Evolutionary conservation across 805 yeast genomes (phyloP).

Genomic region (Candida mattraensis): DNA sequence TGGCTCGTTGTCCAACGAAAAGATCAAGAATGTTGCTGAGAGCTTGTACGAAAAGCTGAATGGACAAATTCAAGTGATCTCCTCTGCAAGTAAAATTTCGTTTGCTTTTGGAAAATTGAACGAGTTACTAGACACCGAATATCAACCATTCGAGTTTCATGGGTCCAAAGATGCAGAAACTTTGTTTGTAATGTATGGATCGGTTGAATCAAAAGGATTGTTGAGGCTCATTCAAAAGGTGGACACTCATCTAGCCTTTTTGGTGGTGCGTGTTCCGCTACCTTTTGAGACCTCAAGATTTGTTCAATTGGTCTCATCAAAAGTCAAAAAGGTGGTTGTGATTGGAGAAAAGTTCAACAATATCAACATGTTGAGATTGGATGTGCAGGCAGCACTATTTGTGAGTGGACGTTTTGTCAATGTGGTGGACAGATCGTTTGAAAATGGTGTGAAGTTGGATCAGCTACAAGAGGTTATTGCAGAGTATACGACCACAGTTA

Average conservation of each 20-base stretch:
- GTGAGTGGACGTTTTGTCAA: slow-evolving; percentile 44
- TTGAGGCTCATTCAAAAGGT: slow-evolving; percentile 40
- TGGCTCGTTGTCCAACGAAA: slow-evolving; percentile 44
- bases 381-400: slow-evolving; percentile 71
- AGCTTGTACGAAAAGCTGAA: slow-evolving; percentile 36
- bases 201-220: slow-evolving; percentile 60
- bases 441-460: slow-evolving; percentile 25
- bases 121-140: slow-evolving; percentile 50
- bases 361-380: slow-evolving; percentile 55
- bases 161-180: slow-evolving; percentile 65
- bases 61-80: slow-evolving; percentile 21
- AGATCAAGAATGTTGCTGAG: slow-evolving; percentile 40
- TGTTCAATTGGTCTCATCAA: slow-evolving; percentile 53
- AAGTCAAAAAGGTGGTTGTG: slow-evolving; percentile 62
- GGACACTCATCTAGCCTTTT: slow-evolving; percentile 54
- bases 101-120: slow-evolving; percentile 53
- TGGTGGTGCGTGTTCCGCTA: slow-evolving; percentile 72
- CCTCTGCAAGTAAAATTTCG: slow-evolving; percentile 38
- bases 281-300: slow-evolving; percentile 74
- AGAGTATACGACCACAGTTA: background rate
- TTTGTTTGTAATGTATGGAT: slow-evolving; percentile 81
- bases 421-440: slow-evolving; percentile 52
- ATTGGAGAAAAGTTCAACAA: slow-evolving; percentile 52
- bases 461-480: slow-evolving; percentile 33
- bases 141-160: slow-evolving; percentile 64